Conservation (phyloP, 495 filamentous ascomycete genomes). For the Peziza echinospora region DNA sequence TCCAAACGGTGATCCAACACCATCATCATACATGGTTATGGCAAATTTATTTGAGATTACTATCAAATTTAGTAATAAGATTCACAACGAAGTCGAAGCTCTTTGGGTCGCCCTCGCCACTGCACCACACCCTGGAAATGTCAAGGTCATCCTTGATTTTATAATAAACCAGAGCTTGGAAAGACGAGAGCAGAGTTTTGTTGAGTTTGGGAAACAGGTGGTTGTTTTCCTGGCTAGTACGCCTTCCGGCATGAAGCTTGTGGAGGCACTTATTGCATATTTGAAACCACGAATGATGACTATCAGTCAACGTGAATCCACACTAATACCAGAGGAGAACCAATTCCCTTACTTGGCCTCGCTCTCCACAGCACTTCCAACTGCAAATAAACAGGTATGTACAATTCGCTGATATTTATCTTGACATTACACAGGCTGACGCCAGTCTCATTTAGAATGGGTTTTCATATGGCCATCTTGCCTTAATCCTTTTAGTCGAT, state of each 20-base stretch:
- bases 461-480: slow-evolving; percentile 78
- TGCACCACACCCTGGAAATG: slow-evolving; percentile 84
- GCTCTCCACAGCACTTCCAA: slow-evolving; percentile 52
- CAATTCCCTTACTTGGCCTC: slow-evolving; percentile 77
- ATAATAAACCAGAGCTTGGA: slow-evolving; percentile 86
- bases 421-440: slow-evolving; percentile 8
- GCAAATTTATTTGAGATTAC: slow-evolving; percentile 94
- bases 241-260: slow-evolving; percentile 70
- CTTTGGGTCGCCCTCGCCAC: slow-evolving; percentile 93
- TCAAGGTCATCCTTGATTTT: slow-evolving; percentile 82
- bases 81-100: slow-evolving; percentile 93
- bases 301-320: slow-evolving; percentile 30
- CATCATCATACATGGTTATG: slow-evolving; percentile 80
- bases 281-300: slow-evolving; percentile 37
- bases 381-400: slow-evolving; percentile 63
- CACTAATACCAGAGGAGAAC: slow-evolving; percentile 49
- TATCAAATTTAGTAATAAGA: slow-evolving; percentile 60
- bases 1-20: slow-evolving; percentile 74
- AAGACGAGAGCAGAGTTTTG: slow-evolving; percentile 86
- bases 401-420: neutral
- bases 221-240: slow-evolving; percentile 89
- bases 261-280: slow-evolving; percentile 50
- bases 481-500: slow-evolving; percentile 84
- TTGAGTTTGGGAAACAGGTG: slow-evolving; percentile 91
- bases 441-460: slow-evolving; percentile 28